phyloP scores from a whole-genome alignment of 2,329 filamentous ascomycete genomes.

The Microcyclospora pomicola region DNA sequence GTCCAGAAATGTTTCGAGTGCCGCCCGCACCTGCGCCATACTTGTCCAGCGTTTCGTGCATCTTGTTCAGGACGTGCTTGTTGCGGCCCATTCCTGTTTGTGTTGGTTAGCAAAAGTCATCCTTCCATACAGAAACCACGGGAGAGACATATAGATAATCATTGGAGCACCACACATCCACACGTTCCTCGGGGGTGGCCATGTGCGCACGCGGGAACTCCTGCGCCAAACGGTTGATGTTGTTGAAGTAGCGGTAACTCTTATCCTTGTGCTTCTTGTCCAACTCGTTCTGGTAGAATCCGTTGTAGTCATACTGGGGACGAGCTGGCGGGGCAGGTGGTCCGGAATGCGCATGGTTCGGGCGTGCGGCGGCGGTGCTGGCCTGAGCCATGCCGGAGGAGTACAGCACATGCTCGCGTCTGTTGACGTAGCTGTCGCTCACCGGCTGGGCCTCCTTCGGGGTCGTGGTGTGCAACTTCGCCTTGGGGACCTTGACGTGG shows the following conservation, averaged over 20 bases:
- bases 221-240: conserved; percentile 95
- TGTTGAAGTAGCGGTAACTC: conserved; percentile 99
- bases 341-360: conserved; percentile 22
- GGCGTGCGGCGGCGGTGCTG: conserved; percentile 12
- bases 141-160: too few species aligned
- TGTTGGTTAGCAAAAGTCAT: too few species aligned
- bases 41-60: conserved; percentile 89
- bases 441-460: conserved; percentile 66
- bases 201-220: conserved; percentile 94
- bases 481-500: conserved; percentile 37
- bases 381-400: conserved; percentile 3
- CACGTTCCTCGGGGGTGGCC: conserved; percentile 63
- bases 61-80: conserved; percentile 67
- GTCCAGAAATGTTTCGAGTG: conserved; percentile 93
- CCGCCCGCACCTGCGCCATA: conserved; percentile 93
- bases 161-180: conserved; percentile 98
- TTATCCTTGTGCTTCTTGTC: conserved; percentile 99
- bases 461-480: conserved; percentile 64
- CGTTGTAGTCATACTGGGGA: conserved; percentile 74
- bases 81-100: conserved; percentile 96
- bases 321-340: conserved; percentile 36
- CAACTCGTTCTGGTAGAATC: conserved; percentile 74
- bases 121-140: too few species aligned
- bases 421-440: conserved; percentile 35
- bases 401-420: conserved; percentile 13